These are phyloP conservation scores for Tricholoma terreum DNA, from an alignment of 768 basidiomycete species.

Conservation along the genomic window DNA sequence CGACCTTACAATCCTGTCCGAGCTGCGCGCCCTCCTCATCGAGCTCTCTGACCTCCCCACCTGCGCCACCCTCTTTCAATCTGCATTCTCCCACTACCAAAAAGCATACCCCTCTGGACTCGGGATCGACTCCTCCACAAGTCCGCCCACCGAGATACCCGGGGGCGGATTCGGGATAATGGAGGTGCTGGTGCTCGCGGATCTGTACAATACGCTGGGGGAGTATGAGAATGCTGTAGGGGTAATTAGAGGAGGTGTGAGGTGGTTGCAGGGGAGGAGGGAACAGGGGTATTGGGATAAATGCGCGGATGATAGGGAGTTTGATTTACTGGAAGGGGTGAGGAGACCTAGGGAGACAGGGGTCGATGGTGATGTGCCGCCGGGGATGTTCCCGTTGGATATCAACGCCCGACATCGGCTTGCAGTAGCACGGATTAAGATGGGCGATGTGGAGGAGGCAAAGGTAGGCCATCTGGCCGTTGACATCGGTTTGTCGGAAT, in stretches of 20 bases:
- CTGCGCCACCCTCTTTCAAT: slow-evolving; percentile 66
- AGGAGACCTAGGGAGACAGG: slow-evolving; percentile 17
- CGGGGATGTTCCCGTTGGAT: slow-evolving; percentile 63
- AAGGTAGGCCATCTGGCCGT: slow-evolving; percentile 47
- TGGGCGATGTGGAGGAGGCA: slow-evolving; percentile 78
- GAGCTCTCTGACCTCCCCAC: slow-evolving; percentile 65
- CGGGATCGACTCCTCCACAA: slow-evolving; percentile 25
- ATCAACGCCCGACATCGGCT: slow-evolving; percentile 80
- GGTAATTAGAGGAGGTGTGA: slow-evolving; percentile 67
- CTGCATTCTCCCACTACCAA: slow-evolving; percentile 72
- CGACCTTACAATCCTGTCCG: slow-evolving; percentile 73
- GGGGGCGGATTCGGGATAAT: slow-evolving; percentile 59
- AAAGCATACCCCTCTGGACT: slow-evolving; percentile 42
- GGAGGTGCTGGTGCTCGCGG: slow-evolving; percentile 81
- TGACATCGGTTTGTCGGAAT: background rate
- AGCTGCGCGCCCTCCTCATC: slow-evolving; percentile 74
- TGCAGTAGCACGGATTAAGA: slow-evolving; percentile 76
- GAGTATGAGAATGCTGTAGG: slow-evolving; percentile 67
- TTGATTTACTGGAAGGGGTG: slow-evolving; percentile 43
- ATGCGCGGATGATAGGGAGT: slow-evolving; percentile 88
- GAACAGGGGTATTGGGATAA: slow-evolving; percentile 77
- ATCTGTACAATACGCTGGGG: slow-evolving; percentile 72
- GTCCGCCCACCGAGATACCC: slow-evolving; percentile 17
- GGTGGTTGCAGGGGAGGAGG: slow-evolving; percentile 89
- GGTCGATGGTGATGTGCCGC: slow-evolving; percentile 46